Conservation (phyloP, 352 stramenopile genomes). For the Globisporangium yorkense region DNA sequence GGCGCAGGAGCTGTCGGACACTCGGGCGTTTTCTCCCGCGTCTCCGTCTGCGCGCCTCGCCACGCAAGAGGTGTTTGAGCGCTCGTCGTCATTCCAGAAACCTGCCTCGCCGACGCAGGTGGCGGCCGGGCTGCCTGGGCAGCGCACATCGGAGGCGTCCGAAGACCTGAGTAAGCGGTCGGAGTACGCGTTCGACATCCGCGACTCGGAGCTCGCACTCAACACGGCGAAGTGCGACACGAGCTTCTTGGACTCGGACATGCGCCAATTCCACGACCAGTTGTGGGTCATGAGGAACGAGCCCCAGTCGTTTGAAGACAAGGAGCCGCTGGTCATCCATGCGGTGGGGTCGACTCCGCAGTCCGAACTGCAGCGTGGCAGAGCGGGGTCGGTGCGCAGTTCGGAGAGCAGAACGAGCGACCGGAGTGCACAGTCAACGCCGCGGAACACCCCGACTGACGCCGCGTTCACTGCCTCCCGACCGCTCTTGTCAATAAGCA, state of each 20-base stretch:
- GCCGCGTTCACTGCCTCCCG: neutral
- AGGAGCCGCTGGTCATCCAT: neutral
- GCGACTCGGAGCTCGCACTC: constrained; percentile 34
- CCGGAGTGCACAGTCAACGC: neutral
- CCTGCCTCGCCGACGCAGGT: neutral
- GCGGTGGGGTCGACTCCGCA: neutral
- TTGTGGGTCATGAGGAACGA: constrained; percentile 29
- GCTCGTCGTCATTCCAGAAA: constrained; percentile 12
- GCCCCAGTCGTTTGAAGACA: neutral
- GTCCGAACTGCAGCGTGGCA: neutral
- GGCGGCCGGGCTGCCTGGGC: neutral
- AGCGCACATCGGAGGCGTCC: constrained; percentile 4
- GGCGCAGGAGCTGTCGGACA: constrained; percentile 37
- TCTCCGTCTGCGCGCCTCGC: constrained; percentile 32
- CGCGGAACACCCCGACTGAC: neutral
- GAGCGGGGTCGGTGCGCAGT: neutral
- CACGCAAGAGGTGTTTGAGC: constrained; percentile 28
- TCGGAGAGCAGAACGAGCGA: neutral
- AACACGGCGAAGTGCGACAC: constrained; percentile 56
- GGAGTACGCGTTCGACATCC: constrained; percentile 21
- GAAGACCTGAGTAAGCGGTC: neutral
- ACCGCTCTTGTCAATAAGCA: constrained; percentile 1
- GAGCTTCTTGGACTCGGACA: constrained; percentile 57
- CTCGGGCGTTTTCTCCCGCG: constrained; percentile 32
- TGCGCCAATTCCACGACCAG: constrained; percentile 68